Evolutionary conservation across 1,284 basidiomycete species (phyloP).

Genomic region (Austroboletus novae-zelandiae): DNA sequence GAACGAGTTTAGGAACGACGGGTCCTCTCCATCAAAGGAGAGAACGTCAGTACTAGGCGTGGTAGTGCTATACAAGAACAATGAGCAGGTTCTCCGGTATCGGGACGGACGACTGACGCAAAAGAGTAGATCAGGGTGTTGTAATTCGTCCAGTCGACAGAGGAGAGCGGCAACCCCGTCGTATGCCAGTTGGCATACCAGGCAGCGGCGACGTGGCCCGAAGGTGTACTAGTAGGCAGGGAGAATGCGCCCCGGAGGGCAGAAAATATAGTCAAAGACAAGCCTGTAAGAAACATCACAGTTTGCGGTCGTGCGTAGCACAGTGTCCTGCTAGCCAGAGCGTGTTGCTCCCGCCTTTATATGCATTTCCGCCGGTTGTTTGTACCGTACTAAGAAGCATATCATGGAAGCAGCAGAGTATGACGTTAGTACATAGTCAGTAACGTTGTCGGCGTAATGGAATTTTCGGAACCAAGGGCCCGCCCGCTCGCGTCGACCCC

Average conservation of each 20-base stretch:
- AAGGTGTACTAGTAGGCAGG: too few species aligned
- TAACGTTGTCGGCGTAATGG: too few species aligned
- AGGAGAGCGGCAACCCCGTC: conserved; percentile 35
- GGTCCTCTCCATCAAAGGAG: conserved; percentile 35
- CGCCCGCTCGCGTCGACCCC: too few species aligned
- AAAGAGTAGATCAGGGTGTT: conserved; percentile 47
- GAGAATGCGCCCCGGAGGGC: background rate
- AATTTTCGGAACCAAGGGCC: too few species aligned
- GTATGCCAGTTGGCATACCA: conserved; percentile 42
- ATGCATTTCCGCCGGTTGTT: background rate
- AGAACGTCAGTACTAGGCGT: conserved; percentile 41
- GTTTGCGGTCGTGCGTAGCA: background rate
- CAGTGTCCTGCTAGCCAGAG: too few species aligned
- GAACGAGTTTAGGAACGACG: conserved; percentile 46
- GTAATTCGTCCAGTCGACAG: conserved; percentile 48
- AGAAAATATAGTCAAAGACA: background rate
- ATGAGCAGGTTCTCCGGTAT: background rate
- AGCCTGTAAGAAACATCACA: background rate
- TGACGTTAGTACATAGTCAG: too few species aligned
- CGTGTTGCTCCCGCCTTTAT: background rate
- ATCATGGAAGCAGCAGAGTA: background rate
- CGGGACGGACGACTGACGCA: conserved; percentile 2
- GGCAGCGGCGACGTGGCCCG: conserved; percentile 16
- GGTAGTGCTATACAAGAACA: conserved; percentile 33
- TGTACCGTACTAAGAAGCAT: background rate